phyloP scores from a whole-genome alignment of 1,284 basidiomycete genomes.

The Tranzscheliella williamsii region DNA sequence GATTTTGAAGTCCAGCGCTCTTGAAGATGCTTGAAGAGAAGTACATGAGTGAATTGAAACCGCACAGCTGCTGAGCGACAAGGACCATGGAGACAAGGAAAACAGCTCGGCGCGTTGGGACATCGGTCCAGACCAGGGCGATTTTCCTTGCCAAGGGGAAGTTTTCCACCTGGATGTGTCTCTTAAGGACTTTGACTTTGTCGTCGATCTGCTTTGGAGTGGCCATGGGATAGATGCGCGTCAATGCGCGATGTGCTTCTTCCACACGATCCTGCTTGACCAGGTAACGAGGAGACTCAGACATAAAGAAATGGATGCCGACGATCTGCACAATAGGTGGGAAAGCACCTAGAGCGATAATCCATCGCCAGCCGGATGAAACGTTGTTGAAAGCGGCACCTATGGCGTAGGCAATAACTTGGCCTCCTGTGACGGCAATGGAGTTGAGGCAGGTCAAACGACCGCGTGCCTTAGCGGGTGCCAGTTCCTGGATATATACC shows the following conservation, averaged over 20 bases:
- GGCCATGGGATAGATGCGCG: constrained; percentile 48
- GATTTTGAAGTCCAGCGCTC: constrained; percentile 60
- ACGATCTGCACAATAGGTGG: constrained; percentile 58
- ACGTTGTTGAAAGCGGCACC: constrained; percentile 47
- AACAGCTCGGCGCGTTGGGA: constrained; percentile 23
- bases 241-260: constrained; percentile 51
- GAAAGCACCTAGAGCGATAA: constrained; percentile 61
- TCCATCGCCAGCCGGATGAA: constrained; percentile 61
- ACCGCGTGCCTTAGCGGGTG: constrained; percentile 61
- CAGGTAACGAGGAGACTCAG: constrained; percentile 61
- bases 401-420: constrained; percentile 61
- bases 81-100: constrained; percentile 33
- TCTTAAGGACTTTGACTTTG: constrained; percentile 60
- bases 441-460: constrained; percentile 62
- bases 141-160: constrained; percentile 10
- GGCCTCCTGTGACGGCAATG: constrained; percentile 61
- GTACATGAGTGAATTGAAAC: constrained; percentile 63
- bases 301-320: constrained; percentile 59
- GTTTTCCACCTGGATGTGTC: constrained; percentile 50
- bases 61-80: constrained; percentile 58
- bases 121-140: constrained; percentile 30
- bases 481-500: constrained; percentile 62
- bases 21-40: constrained; percentile 61
- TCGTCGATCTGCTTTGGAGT: constrained; percentile 58
- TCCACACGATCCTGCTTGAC: constrained; percentile 52